These are phyloP conservation scores for Corylus heterophylla DNA, from an alignment of 306 rosid species.

Conservation along the genomic window DNA sequence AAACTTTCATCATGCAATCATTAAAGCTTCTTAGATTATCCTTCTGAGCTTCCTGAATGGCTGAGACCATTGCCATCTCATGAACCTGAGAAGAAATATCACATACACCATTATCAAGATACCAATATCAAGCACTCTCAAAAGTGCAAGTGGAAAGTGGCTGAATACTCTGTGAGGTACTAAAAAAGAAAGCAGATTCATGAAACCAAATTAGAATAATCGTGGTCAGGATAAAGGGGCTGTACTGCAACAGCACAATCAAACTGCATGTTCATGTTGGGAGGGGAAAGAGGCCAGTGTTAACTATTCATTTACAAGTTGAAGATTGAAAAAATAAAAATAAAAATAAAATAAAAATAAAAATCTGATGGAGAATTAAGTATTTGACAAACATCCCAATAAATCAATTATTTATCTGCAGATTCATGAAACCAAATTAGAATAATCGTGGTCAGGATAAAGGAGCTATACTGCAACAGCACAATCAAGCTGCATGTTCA, in stretches of 20 bases:
- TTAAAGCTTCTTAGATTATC: slow-evolving; percentile 89
- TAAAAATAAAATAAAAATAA: no score
- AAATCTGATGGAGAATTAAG: no score
- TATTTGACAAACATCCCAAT: no score
- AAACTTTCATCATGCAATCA: slow-evolving; percentile 90
- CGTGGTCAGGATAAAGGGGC: background rate
- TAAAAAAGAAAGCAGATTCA: slow-evolving; percentile 1
- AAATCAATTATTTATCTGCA: background rate
- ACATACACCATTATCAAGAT: slow-evolving; percentile 19
- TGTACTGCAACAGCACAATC: slow-evolving; percentile 9
- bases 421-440: background rate
- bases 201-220: background rate
- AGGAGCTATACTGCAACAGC: slow-evolving; percentile 14
- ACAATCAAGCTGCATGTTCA: background rate
- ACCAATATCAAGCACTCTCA: slow-evolving; percentile 21
- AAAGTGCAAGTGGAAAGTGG: background rate
- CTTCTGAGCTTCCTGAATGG: slow-evolving; percentile 97
- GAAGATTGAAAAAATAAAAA: background rate
- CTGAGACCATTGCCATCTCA: slow-evolving; percentile 97
- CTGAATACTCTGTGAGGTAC: background rate
- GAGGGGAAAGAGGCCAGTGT: background rate
- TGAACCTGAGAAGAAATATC: slow-evolving; percentile 59
- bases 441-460: background rate
- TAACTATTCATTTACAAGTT: slow-evolving; percentile 1
- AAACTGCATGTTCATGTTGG: background rate